Base-by-base conservation (phyloP, 192 early-diverging fungal species). In the Coemansia sp. region DNA sequence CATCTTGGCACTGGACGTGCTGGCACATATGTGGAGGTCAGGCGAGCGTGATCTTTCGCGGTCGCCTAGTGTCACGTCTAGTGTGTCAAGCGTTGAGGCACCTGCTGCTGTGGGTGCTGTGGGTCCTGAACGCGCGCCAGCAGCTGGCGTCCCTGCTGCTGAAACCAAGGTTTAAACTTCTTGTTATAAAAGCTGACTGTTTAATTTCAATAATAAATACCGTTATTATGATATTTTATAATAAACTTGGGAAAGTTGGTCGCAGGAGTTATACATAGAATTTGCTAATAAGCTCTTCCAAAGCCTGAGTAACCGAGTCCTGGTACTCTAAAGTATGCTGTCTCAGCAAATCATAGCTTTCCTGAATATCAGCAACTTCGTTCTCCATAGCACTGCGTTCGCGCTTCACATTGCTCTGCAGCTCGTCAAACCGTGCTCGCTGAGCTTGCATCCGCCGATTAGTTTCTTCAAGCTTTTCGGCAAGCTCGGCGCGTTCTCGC, bases 311-410 rank as follows among this genome's bases (percentile, higher is more conserved):
- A 26, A 78, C 64, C 6, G 60, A 41, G 36, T 78, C 74, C 63
- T 78, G 74, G 45, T 68, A 78, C 37, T 78, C 68, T 3, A 71
- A 21, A 6, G 74, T 78, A 40, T 78, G 74, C 56, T 78, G 68
- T 15, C 74, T 51, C 48, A 78, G 50, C 44, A 40, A n/a, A 14
- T 78, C 61, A 21, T 71, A 78, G 49, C 60, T 49, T 14, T 55
- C 53, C 40, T 78, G 74, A 10, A 78, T 64, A 12, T 70, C 74
- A 11, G n/a, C 47, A 10, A 57, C 64, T 26, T 63, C 68, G 14
- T 40, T 23, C 3, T 78, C 74, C 68, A 78, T 64, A 0, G 57
- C 53, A 3, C 47, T 47, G 38, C 68, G 50, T 31, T 67, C 68
- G 2, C 68, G 48, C 54, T 63, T 70, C 21, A 70, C 66, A 23